Evolutionary conservation across 805 yeast species (phyloP).

Genomic region (Barnettozyma californica): DNA sequence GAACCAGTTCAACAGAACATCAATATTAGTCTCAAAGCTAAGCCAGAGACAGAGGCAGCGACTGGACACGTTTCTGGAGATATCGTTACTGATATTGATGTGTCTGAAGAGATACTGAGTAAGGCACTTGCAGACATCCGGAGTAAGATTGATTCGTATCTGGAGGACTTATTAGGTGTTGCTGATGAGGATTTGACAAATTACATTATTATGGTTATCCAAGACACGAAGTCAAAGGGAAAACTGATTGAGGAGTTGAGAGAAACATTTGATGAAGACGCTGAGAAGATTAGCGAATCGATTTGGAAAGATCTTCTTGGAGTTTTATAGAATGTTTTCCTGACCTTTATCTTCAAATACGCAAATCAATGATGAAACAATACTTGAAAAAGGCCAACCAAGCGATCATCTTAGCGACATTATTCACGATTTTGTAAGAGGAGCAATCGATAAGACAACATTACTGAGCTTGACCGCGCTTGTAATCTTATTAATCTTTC

Average conservation of each 20-base stretch:
- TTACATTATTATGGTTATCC: conserved; percentile 36
- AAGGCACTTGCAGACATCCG: conserved; percentile 25
- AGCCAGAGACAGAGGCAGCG: conserved; percentile 11
- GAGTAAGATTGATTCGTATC: conserved; percentile 34
- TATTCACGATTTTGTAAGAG: too few species aligned
- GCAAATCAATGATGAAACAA: too few species aligned
- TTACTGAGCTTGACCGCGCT: too few species aligned
- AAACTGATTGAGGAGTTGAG: conserved; percentile 39
- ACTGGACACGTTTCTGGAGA: neutral
- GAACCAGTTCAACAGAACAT: neutral
- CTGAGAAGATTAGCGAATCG: conserved; percentile 35
- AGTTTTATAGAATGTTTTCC: neutral
- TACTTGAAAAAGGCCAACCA: too few species aligned
- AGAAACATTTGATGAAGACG: conserved; percentile 49
- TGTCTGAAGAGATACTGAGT: conserved; percentile 10
- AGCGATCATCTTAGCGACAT: too few species aligned
- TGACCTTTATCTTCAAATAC: too few species aligned
- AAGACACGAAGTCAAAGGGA: conserved; percentile 28
- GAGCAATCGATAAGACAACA: too few species aligned
- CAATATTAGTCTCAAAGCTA: conserved; percentile 4
- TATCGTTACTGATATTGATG: neutral
- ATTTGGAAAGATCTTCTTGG: conserved; percentile 28
- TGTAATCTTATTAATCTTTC: too few species aligned
- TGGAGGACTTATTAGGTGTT: conserved; percentile 50
- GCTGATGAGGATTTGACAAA: conserved; percentile 45